phyloP scores from a whole-genome alignment of 352 stramenopile genomes.

The Phytophthora cactorum region DNA sequence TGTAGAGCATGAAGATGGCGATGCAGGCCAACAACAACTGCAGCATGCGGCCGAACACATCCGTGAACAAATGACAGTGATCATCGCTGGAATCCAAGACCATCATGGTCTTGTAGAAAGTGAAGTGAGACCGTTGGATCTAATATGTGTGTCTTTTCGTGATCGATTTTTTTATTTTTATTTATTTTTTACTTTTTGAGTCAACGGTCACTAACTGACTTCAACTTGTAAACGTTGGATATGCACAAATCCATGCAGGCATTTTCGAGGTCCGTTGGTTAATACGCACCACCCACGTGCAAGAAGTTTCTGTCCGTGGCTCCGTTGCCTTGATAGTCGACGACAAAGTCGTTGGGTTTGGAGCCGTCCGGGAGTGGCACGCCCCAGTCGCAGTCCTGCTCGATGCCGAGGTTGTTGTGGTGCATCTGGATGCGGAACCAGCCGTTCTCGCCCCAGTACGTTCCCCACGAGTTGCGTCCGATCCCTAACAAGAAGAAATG shows the following conservation, averaged over 20 bases:
- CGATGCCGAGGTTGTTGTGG: slow-evolving; percentile 91
- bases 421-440: slow-evolving; percentile 93
- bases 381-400: slow-evolving; percentile 90
- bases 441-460: slow-evolving; percentile 93
- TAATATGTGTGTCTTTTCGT: background rate
- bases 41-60: slow-evolving; percentile 64
- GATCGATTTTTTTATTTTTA: slow-evolving; percentile 1
- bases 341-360: slow-evolving; percentile 57
- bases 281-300: slow-evolving; percentile 8
- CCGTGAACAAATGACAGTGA: slow-evolving; percentile 74
- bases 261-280: background rate
- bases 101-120: slow-evolving; percentile 7
- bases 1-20: slow-evolving; percentile 69
- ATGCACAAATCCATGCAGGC: slow-evolving; percentile 8
- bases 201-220: slow-evolving; percentile 7
- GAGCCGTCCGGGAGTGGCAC: slow-evolving; percentile 84
- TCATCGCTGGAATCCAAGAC: slow-evolving; percentile 24
- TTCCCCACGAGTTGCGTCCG: slow-evolving; percentile 92
- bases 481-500: slow-evolving; percentile 58
- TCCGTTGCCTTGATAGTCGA: slow-evolving; percentile 37
- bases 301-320: slow-evolving; percentile 27
- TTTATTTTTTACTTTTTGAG: slow-evolving; percentile 5
- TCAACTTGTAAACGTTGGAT: slow-evolving; percentile 1
- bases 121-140: slow-evolving; percentile 10
- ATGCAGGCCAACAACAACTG: slow-evolving; percentile 60